Conservation (phyloP, 352 stramenopile species). For the Globisporangium uncinulatum region DNA sequence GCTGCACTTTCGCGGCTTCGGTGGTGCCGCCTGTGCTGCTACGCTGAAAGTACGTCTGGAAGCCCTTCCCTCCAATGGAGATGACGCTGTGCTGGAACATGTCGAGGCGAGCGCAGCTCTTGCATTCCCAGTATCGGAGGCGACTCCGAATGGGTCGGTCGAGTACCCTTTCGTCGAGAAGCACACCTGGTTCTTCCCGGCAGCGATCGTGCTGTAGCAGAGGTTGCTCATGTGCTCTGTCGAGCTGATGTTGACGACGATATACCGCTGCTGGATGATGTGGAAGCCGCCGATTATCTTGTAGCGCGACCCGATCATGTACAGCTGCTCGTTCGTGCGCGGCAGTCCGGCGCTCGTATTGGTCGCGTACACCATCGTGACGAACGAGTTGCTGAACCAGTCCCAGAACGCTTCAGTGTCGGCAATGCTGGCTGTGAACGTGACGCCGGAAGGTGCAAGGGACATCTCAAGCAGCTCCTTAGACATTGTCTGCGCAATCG, state of each 20-base stretch:
- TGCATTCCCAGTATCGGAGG: slow-evolving; percentile 26
- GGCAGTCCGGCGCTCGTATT: slow-evolving; percentile 20
- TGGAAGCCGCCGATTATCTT: slow-evolving; percentile 64
- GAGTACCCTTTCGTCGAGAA: slow-evolving; percentile 32
- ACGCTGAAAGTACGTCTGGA: slow-evolving; percentile 56
- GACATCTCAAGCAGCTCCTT: slow-evolving; percentile 42
- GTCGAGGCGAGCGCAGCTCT: slow-evolving; percentile 31
- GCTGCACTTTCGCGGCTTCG: slow-evolving; percentile 17
- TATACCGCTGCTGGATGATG: slow-evolving; percentile 45
- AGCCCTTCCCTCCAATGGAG: slow-evolving; percentile 22
- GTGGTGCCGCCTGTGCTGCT: slow-evolving; percentile 26
- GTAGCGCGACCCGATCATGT: slow-evolving; percentile 57
- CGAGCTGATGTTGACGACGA: slow-evolving; percentile 36
- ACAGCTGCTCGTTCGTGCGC: slow-evolving; percentile 21
- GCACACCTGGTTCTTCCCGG: slow-evolving; percentile 34
- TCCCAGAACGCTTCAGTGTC: slow-evolving; percentile 41
- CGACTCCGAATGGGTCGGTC: slow-evolving; percentile 24
- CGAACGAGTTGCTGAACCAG: slow-evolving; percentile 60
- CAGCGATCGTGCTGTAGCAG: slow-evolving; percentile 39
- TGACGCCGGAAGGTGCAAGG: slow-evolving; percentile 22
- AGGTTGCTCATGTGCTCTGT: slow-evolving; percentile 24
- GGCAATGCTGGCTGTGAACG: slow-evolving; percentile 31
- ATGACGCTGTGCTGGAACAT: slow-evolving; percentile 58
- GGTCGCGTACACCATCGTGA: slow-evolving; percentile 33
- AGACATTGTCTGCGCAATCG: slow-evolving; percentile 47